Evolutionary conservation across 371 early-diverging fungal species (phyloP).

Genomic region (Mortierella sp.): DNA sequence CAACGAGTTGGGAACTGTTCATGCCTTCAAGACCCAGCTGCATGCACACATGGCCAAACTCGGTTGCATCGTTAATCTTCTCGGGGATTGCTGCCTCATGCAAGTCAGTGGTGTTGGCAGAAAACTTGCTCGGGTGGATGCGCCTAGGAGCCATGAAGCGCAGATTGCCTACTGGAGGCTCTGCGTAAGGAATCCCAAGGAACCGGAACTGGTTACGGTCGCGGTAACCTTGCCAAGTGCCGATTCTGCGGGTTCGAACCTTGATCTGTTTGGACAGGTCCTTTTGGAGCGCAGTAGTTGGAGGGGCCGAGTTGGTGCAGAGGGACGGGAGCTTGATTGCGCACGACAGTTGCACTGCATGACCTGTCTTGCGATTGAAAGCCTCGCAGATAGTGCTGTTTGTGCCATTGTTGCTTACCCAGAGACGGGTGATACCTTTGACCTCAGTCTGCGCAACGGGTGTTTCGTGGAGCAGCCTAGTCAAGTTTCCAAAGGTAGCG

Average conservation of each 20-base stretch:
- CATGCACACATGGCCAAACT: conserved; percentile 21
- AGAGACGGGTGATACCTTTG: neutral
- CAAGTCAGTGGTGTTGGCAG: neutral
- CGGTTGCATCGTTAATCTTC: conserved; percentile 15
- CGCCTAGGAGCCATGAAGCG: conserved; percentile 17
- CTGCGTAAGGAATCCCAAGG: conserved; percentile 36
- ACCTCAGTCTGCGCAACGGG: conserved; percentile 24
- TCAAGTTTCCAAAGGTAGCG: conserved; percentile 1
- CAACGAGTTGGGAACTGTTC: neutral
- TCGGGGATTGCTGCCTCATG: no score
- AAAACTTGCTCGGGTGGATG: neutral
- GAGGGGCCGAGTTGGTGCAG: conserved; percentile 21
- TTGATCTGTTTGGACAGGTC: conserved; percentile 29
- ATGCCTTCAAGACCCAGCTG: neutral
- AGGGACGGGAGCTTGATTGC: conserved; percentile 12
- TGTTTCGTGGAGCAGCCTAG: conserved; percentile 11
- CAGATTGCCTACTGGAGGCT: conserved; percentile 25
- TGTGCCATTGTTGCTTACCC: conserved; percentile 4
- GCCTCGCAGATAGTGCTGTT: conserved; percentile 12
- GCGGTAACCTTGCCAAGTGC: conserved; percentile 30
- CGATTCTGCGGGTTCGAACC: conserved; percentile 14
- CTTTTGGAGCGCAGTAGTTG: neutral
- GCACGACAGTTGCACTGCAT: conserved; percentile 6
- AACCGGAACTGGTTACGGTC: conserved; percentile 41
- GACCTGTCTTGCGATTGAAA: conserved; percentile 10